Evolutionary conservation across 2,329 filamentous ascomycete species (phyloP), one percentile per base, ranked within the genome.

Genomic region (Trichoderma semiorbis): DNA sequence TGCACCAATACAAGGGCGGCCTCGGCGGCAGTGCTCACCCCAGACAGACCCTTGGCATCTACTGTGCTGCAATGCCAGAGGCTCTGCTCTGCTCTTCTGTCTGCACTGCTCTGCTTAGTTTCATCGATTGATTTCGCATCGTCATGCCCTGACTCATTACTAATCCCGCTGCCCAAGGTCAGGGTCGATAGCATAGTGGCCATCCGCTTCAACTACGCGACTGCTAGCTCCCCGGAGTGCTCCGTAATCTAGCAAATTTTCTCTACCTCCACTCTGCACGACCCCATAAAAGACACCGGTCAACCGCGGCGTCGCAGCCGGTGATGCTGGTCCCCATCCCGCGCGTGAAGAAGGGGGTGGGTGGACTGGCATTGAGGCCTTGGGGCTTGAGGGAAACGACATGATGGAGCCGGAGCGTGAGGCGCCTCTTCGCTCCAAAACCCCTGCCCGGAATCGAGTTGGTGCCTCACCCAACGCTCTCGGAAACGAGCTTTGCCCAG

Each of bases 401-500:
- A 18, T 60, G 57, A 60, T 60, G 57, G 28, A 60, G 28, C 57
- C 32, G 57, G 28, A 60, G 28, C 57, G 32, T 63, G 57, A 63
- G 39, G 67, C 58, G 57, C 26, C 26, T 70, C 39, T 55, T 12
- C 39, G 47, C 57, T 50, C 39, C 28, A 16, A 30, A 34, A 60
- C 67, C 57, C 58, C 58, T 63, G 43, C 30, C 24, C 24, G 18
- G 14, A 30, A 21, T 68, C 64, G 63, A 28, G 39, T 62, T 47
- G 55, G 43, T 63, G 57, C 43, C 24, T 50, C 70, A 24, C 62
- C 58, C 65, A 63, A 60, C 57, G 39, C 34, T 55, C 47, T 43
- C 18, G 50, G 57, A 70, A 50, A 65, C 65, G 50, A 70, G 70
- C 71, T 68, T 65, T 70, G 71, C 72, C 72, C 55, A 55, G 71